Base-by-base conservation (phyloP, 495 filamentous ascomycete genomes). In the Hypoxylon cercidicola region DNA sequence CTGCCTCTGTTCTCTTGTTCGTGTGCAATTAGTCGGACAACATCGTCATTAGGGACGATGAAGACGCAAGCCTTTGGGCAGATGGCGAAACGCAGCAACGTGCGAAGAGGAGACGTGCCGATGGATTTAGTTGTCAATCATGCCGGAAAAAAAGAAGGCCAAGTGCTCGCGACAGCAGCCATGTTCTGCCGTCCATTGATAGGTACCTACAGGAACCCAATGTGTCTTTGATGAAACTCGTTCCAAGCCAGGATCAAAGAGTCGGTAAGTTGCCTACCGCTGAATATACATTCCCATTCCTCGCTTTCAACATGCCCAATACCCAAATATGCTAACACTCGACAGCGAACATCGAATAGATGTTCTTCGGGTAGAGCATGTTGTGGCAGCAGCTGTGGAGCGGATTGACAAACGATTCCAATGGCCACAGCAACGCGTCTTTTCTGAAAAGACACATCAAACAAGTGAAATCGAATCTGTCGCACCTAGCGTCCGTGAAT, bases 91-190 rank as follows among this genome's bases (percentile, higher is more conserved):
- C 16, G n/a, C 46, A 48, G 20, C 45, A 35, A 34, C 8, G 34
- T 23, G 16, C 59, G 47, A 64, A 18, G 62, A 66, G 44, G 56
- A 59, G 48, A 61, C 52, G 39, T 52, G 64, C 20, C 25, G 16
- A 44, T 39, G 13, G 21, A 32, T 34, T 41, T 28, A 73, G 66
- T 13, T 81, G 78, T 21, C 77, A 79, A 57, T 74, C 75, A 2
- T 80, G 78, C 55, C 69, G 75, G 12, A 74, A 74, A 62, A 74
- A 62, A 77, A 78, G 62, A 81, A 80, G 47, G 75, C 78, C 8
- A 75, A 76, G 48, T 80, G 78, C 62, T 71, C 69, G 47, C 66
- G 78, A 19, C 67, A 63, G 37, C 75, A 78, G 34, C 77, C 76
- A 18, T 80, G 77, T 53, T 55, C 52, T n/a, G n/a, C n/a, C n/a